These are phyloP conservation scores for Beauveria medogensis DNA, from an alignment of 2,329 filamentous ascomycete genomes.

Conservation along the genomic window DNA sequence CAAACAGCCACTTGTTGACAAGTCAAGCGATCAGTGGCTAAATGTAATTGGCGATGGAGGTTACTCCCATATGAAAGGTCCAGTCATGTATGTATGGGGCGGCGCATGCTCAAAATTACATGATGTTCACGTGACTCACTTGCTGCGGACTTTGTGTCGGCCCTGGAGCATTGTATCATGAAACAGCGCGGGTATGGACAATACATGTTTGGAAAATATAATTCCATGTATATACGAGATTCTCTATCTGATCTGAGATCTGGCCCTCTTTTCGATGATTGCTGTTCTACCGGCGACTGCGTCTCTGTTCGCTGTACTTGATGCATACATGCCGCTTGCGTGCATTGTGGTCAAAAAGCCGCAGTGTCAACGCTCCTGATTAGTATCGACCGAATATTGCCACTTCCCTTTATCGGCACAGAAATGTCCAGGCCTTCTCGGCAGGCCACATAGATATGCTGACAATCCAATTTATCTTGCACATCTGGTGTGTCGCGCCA, in stretches of 20 bases:
- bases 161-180: background rate
- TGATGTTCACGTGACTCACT: constrained; percentile 11
- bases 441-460: constrained; percentile 15
- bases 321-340: background rate
- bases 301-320: background rate
- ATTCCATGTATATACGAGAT: background rate
- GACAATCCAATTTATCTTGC: constrained; percentile 19
- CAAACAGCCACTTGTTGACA: background rate
- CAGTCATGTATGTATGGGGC: constrained; percentile 6
- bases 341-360: background rate
- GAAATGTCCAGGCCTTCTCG: constrained; percentile 8
- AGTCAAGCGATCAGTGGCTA: background rate
- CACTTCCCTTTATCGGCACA: constrained; percentile 37
- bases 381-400: constrained; percentile 39
- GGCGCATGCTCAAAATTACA: constrained; percentile 7
- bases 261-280: background rate
- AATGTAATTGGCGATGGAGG: constrained; percentile 6
- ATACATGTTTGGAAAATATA: background rate
- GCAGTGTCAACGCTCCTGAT: constrained; percentile 12
- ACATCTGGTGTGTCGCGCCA: constrained; percentile 62
- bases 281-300: background rate
- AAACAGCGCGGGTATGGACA: background rate
- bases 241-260: no score
- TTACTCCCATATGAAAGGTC: constrained; percentile 3
- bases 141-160: constrained; percentile 1